Evolutionary conservation across 2,329 filamentous ascomycete species (phyloP).

Genomic region (Aspergillus vadensis): DNA sequence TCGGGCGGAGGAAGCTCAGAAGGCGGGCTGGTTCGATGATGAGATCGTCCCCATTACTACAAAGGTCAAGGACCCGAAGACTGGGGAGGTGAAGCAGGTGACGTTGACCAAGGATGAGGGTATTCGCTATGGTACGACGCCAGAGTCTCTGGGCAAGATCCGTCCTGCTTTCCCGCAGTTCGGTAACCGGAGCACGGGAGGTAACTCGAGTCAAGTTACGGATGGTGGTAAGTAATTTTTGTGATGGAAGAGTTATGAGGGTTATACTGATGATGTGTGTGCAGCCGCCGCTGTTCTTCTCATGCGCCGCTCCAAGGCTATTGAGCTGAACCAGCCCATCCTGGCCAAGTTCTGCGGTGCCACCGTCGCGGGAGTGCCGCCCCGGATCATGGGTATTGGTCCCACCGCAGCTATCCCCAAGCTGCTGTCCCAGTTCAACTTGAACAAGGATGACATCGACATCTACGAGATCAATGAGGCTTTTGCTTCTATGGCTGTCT

Average conservation of each 20-base stretch:
- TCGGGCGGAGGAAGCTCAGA: slow-evolving; percentile 85
- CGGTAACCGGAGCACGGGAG: slow-evolving; percentile 82
- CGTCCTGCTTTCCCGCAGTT: slow-evolving; percentile 87
- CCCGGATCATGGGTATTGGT: slow-evolving; percentile 91
- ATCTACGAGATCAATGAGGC: slow-evolving; percentile 96
- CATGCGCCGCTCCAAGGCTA: slow-evolving; percentile 91
- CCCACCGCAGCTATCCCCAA: slow-evolving; percentile 68
- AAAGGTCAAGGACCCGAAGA: slow-evolving; percentile 79
- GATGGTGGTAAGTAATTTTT: slow-evolving; percentile 67
- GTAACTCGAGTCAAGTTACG: slow-evolving; percentile 92
- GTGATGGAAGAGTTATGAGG: background rate
- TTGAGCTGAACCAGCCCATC: slow-evolving; percentile 85
- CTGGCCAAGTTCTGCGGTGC: slow-evolving; percentile 92
- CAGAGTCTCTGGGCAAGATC: slow-evolving; percentile 79
- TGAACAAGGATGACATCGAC: slow-evolving; percentile 81
- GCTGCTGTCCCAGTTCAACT: slow-evolving; percentile 76
- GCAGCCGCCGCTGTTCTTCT: slow-evolving; percentile 79
- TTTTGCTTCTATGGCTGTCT: slow-evolving; percentile 96
- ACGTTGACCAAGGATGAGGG: slow-evolving; percentile 86
- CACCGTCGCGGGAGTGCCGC: slow-evolving; percentile 85
- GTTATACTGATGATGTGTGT: slow-evolving; percentile 14
- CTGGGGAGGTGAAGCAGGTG: slow-evolving; percentile 73
- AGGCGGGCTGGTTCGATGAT: slow-evolving; percentile 86
- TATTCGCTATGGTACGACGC: slow-evolving; percentile 85
- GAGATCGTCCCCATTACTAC: slow-evolving; percentile 90